Conservation (phyloP, 2,329 filamentous ascomycete genomes). For the Claviceps fusiformis region DNA sequence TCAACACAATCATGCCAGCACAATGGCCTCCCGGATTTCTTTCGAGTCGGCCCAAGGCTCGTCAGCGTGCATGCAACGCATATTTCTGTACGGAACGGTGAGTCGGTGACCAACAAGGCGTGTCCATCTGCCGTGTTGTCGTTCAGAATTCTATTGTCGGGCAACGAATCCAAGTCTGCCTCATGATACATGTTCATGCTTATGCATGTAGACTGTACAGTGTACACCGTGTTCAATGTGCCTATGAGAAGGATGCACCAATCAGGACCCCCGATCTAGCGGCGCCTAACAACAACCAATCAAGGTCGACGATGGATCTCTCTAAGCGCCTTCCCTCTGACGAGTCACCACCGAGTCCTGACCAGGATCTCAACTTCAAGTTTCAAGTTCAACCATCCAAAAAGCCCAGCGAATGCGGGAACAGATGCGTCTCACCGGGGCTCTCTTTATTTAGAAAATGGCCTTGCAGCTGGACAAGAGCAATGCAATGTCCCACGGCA, state of each 20-base stretch:
- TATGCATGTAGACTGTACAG: no score
- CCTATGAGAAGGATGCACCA: background rate
- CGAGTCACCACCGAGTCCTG: constrained; percentile 6
- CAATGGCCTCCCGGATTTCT: no score
- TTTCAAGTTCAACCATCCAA: background rate
- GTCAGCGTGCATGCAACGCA: background rate
- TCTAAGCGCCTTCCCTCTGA: constrained; percentile 24
- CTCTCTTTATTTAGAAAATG: background rate
- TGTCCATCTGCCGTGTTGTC: background rate
- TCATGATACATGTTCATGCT: no score
- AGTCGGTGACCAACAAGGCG: background rate
- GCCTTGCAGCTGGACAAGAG: background rate
- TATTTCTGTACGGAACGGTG: background rate
- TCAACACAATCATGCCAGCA: no score
- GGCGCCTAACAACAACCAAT: constrained; percentile 13
- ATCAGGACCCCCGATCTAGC: background rate
- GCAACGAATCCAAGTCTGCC: no score
- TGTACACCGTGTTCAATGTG: no score
- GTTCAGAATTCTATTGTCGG: background rate
- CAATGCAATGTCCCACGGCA: background rate
- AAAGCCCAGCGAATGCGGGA: background rate
- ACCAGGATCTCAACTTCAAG: constrained; percentile 9
- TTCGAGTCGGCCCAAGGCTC: background rate
- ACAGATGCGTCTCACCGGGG: constrained; percentile 1
- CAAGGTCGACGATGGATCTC: constrained; percentile 5